Evolutionary conservation across 805 yeast genomes (phyloP).

Genomic region (Saturnispora gosingensis): DNA sequence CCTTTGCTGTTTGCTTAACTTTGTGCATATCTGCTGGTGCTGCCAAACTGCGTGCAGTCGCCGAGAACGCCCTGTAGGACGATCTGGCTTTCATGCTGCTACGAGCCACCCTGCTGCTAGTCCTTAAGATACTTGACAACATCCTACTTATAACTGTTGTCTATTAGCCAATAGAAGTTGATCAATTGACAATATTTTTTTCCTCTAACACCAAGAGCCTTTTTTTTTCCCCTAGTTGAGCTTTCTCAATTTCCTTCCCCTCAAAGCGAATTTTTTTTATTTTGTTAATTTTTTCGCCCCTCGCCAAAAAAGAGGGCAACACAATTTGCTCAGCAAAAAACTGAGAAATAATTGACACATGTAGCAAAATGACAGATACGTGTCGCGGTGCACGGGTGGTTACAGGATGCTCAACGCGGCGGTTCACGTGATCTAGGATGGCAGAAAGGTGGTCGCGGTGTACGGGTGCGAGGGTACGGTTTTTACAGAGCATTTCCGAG

Average conservation of each 20-base stretch:
- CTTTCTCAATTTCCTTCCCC: background rate
- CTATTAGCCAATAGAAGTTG: background rate
- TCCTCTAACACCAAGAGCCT: background rate
- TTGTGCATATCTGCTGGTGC: conserved; percentile 14
- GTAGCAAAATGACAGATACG: too few relatives aligned
- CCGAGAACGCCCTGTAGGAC: conserved; percentile 2
- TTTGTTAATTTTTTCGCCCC: background rate
- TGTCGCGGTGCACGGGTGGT: too few relatives aligned
- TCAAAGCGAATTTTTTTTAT: background rate
- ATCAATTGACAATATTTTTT: background rate
- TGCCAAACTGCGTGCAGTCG: conserved; percentile 6
- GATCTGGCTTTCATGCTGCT: background rate
- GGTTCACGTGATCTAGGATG: background rate
- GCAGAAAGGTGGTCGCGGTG: background rate
- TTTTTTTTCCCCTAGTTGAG: background rate
- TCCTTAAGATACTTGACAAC: conserved; percentile 11
- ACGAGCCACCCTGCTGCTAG: conserved; percentile 3
- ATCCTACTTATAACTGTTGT: conserved; percentile 2
- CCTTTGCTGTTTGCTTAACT: conserved; percentile 20
- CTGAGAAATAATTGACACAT: too few relatives aligned
- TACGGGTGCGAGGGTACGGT: background rate
- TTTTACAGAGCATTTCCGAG: background rate
- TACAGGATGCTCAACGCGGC: background rate
- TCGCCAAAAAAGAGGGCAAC: background rate
- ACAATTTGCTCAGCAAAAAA: background rate